Evolutionary conservation across 345 rosid species (phyloP).

Genomic region (Conringia planisiliqua): DNA sequence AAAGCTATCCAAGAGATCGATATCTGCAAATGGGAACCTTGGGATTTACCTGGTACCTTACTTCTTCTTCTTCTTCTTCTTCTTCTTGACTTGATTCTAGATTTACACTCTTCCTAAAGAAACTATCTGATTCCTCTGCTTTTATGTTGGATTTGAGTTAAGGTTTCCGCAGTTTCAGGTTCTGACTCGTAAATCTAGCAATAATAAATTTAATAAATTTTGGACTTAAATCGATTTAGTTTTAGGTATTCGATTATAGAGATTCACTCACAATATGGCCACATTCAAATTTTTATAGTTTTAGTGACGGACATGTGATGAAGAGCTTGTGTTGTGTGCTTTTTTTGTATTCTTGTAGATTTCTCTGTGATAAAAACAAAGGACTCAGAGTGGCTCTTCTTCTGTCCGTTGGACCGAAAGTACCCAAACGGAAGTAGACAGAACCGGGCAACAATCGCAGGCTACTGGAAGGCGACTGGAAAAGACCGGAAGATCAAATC

Average conservation of each 20-base stretch:
- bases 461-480: conserved; percentile 98
- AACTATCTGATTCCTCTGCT: too few relatives aligned
- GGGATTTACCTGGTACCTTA: conserved; percentile 82
- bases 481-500: conserved; percentile 75
- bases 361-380: conserved; percentile 53
- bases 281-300: neutral
- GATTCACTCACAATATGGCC: neutral
- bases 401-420: conserved; percentile 89
- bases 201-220: neutral
- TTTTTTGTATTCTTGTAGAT: conserved; percentile 33
- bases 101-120: neutral
- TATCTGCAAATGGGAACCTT: conserved; percentile 89
- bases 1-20: conserved; percentile 71
- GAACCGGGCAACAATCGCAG: conserved; percentile 75
- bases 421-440: conserved; percentile 75
- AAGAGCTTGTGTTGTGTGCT: neutral
- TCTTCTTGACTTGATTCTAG: neutral
- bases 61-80: conserved; percentile 1
- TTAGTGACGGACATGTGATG: neutral
- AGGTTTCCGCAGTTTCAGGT: too few relatives aligned
- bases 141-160: too few relatives aligned
- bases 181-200: too few relatives aligned
- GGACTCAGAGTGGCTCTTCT: conserved; percentile 93
- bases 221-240: neutral
- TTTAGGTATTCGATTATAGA: neutral